Evolutionary conservation across 1,284 basidiomycete species (phyloP).

Genomic region (Anthracocystis setariae): DNA sequence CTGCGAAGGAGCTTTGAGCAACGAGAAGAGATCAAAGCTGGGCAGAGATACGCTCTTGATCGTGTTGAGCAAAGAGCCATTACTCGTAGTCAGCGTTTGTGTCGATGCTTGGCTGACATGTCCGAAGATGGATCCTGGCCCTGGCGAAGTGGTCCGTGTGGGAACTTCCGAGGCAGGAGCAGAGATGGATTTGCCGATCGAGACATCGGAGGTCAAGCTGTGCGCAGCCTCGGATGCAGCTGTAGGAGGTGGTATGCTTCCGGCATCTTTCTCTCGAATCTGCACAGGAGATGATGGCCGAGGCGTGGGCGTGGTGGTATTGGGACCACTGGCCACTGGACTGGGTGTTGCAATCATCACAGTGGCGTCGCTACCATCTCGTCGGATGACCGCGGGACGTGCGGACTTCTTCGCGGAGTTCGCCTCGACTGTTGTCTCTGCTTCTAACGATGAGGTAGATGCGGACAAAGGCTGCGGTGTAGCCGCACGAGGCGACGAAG

Average conservation of each 20-base stretch:
- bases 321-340: constrained; percentile 26
- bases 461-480: constrained; percentile 13
- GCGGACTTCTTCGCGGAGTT: neutral
- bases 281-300: constrained; percentile 35
- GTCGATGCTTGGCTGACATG: constrained; percentile 17
- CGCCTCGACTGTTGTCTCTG: neutral
- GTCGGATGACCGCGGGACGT: neutral
- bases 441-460: neutral
- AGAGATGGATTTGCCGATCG: constrained; percentile 27
- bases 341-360: constrained; percentile 31
- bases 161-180: constrained; percentile 42
- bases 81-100: constrained; percentile 1
- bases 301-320: constrained; percentile 44
- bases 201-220: constrained; percentile 14
- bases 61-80: constrained; percentile 16
- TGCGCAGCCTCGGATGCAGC: neutral
- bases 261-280: constrained; percentile 9
- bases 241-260: neutral
- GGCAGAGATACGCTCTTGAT: constrained; percentile 27
- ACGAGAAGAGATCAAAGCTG: constrained; percentile 37
- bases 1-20: constrained; percentile 42
- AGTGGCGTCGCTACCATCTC: constrained; percentile 35
- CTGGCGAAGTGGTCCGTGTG: constrained; percentile 36
- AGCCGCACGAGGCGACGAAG: constrained; percentile 12
- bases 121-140: constrained; percentile 22